Base-by-base conservation (phyloP, 495 filamentous ascomycete genomes). In the Aspergillus taichungensis region DNA sequence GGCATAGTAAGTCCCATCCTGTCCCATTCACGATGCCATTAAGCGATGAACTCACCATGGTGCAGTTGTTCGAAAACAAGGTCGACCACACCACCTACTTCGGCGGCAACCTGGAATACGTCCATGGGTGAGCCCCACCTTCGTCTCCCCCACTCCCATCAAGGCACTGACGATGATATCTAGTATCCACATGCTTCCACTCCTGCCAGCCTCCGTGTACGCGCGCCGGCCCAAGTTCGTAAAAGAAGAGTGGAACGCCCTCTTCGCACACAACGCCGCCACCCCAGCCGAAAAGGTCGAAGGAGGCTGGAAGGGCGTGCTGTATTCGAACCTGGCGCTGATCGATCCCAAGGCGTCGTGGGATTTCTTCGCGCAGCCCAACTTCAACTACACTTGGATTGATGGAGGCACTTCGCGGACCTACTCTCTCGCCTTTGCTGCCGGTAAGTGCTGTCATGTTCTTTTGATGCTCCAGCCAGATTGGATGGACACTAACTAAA, bases 21-120 rank as follows among this genome's bases (percentile, higher is more conserved):
- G 36, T 13, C n/a, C 39, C 18, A 41, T 5, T 36, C 13, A 9
- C 7, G 24, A 1, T 2, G 11, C 24, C 8, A 18, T 6, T 28
- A 34, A 31, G 11, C 8, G 12, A 36, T 30, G 8, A 9, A 10
- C 48, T 49, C n/a, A 55, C 47, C 10, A n/a, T 6, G 11, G 8
- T n/a, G 3, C 42, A 78, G 75, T 61, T 97, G 6, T 98, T 96
- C 58, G 92, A 98, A 63, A 97, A 96, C 64, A 98, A 98, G 63
- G 75, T 90, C 36, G 87, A 97, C 60, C 92, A 96, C 62, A 85
- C 84, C 7, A 98, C 92, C 2, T 97, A 92, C 67, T 98, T 98
- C 55, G 89, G 90, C 8, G 57, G 59, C 42, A 83, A 87, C 45
- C 68, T 77, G 3, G 87, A 95, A 67, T 94, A 81, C 57, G 80